Conservation (phyloP, 108 stramenopile species). For the Nitzschia sp. region DNA sequence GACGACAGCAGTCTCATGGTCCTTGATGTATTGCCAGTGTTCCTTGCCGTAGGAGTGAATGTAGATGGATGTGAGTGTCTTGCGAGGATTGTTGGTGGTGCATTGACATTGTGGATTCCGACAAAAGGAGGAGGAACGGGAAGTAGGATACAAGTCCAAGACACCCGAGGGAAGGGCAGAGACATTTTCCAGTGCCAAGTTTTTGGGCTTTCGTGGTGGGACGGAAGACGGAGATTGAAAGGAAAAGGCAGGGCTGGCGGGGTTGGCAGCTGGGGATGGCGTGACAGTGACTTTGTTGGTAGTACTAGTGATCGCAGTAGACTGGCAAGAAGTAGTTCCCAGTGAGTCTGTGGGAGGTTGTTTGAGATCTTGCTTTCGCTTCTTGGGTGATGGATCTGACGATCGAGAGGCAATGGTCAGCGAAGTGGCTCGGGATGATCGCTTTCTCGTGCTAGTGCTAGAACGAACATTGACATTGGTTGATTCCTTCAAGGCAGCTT, state of each 20-base stretch:
- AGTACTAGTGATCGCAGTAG: not conserved
- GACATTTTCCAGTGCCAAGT: not conserved
- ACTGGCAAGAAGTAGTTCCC: not conserved
- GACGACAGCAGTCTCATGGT: slow-evolving; percentile 15
- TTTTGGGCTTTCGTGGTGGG: not conserved
- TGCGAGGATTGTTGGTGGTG: slow-evolving; percentile 13
- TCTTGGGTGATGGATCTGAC: not conserved
- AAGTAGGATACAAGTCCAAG: slow-evolving; percentile 34
- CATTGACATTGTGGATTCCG: slow-evolving; percentile 9
- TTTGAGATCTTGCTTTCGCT: not conserved
- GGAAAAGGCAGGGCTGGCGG: slow-evolving; percentile 6
- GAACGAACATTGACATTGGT: not conserved
- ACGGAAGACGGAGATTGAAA: not conserved
- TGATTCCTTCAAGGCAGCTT: not conserved
- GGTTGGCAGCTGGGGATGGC: slow-evolving; percentile 13
- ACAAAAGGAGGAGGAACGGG: not conserved
- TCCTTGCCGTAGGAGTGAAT: slow-evolving; percentile 36
- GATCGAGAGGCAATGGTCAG: not conserved
- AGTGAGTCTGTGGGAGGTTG: too few species aligned
- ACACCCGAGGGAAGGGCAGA: slow-evolving; percentile 16
- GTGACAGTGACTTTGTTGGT: slow-evolving; percentile 10
- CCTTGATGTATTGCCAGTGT: slow-evolving; percentile 20
- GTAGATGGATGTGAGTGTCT: slow-evolving; percentile 24
- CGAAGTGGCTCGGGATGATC: not conserved
- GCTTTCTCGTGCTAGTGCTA: not conserved